phyloP scores from a whole-genome alignment of 2,329 filamentous ascomycete genomes.

The Curvularia verruculosa region DNA sequence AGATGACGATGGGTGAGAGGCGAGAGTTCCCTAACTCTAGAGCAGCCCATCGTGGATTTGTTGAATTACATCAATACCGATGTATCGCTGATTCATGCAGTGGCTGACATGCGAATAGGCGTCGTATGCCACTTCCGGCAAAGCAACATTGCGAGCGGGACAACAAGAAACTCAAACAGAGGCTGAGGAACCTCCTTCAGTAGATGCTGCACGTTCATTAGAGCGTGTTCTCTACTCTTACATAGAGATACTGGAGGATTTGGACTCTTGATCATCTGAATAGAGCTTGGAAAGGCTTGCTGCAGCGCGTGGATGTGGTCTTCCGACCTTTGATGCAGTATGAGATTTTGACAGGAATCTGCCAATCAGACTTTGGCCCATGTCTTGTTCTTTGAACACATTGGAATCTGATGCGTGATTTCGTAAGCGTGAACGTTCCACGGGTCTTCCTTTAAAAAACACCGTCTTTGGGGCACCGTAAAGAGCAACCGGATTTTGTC shows the following conservation, averaged over 20 bases:
- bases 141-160: neutral
- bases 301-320: neutral
- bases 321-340: neutral
- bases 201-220: neutral
- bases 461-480: neutral
- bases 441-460: neutral
- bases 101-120: neutral
- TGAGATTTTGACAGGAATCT: neutral
- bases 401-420: neutral
- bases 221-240: no score
- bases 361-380: neutral
- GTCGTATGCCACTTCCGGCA: neutral
- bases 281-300: neutral
- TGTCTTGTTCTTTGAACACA: neutral
- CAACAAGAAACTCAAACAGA: neutral
- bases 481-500: neutral
- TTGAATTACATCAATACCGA: neutral
- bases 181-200: neutral
- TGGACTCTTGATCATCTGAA: neutral
- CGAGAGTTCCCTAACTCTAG: no score
- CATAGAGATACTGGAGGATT: neutral
- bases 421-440: neutral
- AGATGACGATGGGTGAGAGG: neutral
- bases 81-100: neutral
- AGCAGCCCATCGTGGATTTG: neutral